A percentile compares a stretch with the other conserved stretches of the same genome.
These are phyloP conservation scores for Nepenthes gracilis DNA, from an alignment of 148 eudicot species.

Conservation along the genomic window DNA sequence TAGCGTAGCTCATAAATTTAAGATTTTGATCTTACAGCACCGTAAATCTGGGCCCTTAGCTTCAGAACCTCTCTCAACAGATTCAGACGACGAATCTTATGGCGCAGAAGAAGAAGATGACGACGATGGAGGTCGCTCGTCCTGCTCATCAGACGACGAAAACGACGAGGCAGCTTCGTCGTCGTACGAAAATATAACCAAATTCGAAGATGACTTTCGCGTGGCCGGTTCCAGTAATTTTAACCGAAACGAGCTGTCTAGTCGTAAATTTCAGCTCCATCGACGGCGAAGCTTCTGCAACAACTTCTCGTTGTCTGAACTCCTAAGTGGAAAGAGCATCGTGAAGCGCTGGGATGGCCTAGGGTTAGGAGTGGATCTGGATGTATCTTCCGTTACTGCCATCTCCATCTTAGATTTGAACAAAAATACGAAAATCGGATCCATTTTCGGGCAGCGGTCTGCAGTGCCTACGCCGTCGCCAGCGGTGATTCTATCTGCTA, in stretches of 20 bases:
- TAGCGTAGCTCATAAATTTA: background rate
- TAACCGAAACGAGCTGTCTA: background rate
- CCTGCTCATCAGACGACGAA: no score
- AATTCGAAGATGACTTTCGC: background rate
- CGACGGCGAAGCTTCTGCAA: background rate
- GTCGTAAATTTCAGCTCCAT: background rate
- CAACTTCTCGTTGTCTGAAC: no score
- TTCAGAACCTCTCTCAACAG: background rate
- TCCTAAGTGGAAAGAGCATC: no score
- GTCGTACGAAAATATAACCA: no score
- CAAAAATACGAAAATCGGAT: background rate
- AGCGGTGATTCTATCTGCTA: background rate
- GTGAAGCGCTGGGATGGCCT: no score
- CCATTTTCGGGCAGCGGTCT: background rate
- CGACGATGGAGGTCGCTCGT: background rate
- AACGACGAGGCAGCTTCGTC: no score
- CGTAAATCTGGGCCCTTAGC: no score
- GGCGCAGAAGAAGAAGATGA: background rate
- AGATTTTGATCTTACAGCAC: background rate
- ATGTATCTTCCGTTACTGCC: background rate
- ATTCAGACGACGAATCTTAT: background rate
- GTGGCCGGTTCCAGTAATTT: background rate
- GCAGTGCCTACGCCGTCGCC: background rate
- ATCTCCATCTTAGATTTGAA: background rate
- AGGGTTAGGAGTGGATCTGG: no score